These are phyloP conservation scores for Miscanthus sacchariflorus DNA, from an alignment of 202 grass and related monocot species.

Conservation along the genomic window DNA sequence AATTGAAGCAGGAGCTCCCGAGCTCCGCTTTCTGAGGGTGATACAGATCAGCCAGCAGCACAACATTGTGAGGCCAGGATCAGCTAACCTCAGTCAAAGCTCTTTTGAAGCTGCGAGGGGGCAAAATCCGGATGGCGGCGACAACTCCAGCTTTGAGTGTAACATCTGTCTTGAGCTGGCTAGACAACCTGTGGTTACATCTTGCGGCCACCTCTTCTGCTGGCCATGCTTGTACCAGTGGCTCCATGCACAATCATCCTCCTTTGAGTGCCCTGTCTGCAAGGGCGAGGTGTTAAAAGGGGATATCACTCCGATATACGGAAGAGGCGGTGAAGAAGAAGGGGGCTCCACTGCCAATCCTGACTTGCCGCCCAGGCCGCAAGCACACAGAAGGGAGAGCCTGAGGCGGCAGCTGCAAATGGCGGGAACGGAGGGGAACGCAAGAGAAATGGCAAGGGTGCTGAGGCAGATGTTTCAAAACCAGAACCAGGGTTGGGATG, in stretches of 20 bases:
- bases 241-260: slow-evolving; percentile 62
- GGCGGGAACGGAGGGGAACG: slow-evolving; percentile 12
- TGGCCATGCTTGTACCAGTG: slow-evolving; percentile 90
- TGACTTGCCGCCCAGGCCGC: slow-evolving; percentile 71
- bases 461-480: slow-evolving; percentile 52
- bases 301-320: slow-evolving; percentile 85
- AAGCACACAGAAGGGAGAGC: slow-evolving; percentile 63
- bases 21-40: slow-evolving; percentile 71
- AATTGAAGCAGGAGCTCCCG: slow-evolving; percentile 49
- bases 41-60: slow-evolving; percentile 67
- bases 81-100: slow-evolving; percentile 39
- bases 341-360: background rate
- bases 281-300: slow-evolving; percentile 71
- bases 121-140: slow-evolving; percentile 39
- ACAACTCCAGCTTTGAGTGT: slow-evolving; percentile 78
- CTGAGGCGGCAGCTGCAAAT: slow-evolving; percentile 60
- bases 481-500: slow-evolving; percentile 51
- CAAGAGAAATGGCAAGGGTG: slow-evolving; percentile 39
- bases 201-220: slow-evolving; percentile 92
- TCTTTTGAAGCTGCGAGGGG: slow-evolving; percentile 55
- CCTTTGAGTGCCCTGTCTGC: slow-evolving; percentile 86
- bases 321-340: slow-evolving; percentile 59
- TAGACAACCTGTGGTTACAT: slow-evolving; percentile 82
- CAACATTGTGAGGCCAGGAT: slow-evolving; percentile 26
- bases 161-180: slow-evolving; percentile 86